These are phyloP conservation scores for Pilaira anomala DNA, from an alignment of 192 early-diverging fungal species.

Conservation along the genomic window DNA sequence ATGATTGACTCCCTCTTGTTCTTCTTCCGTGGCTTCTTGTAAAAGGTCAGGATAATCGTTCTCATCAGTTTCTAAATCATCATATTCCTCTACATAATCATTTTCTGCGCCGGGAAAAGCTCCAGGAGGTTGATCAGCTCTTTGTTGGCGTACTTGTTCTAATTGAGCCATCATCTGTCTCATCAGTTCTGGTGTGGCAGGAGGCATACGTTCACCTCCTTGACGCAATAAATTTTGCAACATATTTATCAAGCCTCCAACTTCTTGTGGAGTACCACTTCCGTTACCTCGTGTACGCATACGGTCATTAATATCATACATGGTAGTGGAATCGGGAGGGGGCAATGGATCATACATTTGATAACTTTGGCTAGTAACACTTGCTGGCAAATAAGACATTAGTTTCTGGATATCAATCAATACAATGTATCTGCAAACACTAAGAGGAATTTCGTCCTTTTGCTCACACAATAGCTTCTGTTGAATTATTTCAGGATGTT, in stretches of 20 bases:
- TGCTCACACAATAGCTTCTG: slow-evolving; percentile 19
- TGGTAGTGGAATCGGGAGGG: slow-evolving; percentile 45
- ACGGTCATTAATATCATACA: slow-evolving; percentile 29
- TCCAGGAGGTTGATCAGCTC: slow-evolving; percentile 25
- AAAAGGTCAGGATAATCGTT: neutral
- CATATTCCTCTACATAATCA: slow-evolving; percentile 29
- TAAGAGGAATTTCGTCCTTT: slow-evolving; percentile 22
- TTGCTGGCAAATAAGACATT: slow-evolving; percentile 48
- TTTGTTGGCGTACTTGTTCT: slow-evolving; percentile 22
- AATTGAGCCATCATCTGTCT: slow-evolving; percentile 3
- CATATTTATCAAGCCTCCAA: slow-evolving; percentile 27
- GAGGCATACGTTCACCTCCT: slow-evolving; percentile 7
- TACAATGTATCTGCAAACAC: slow-evolving; percentile 32
- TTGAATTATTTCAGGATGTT: slow-evolving; percentile 1
- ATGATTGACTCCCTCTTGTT: slow-evolving; percentile 19
- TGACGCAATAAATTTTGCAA: slow-evolving; percentile 26
- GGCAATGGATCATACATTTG: slow-evolving; percentile 69
- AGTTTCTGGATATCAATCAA: slow-evolving; percentile 50
- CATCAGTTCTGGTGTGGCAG: neutral
- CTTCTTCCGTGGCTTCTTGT: slow-evolving; percentile 9
- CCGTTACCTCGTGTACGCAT: slow-evolving; percentile 24
- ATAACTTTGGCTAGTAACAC: slow-evolving; percentile 42
- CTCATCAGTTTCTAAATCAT: neutral
- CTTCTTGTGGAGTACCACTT: slow-evolving; percentile 28
- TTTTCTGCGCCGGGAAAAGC: slow-evolving; percentile 37